Evolutionary conservation across 345 rosid species (phyloP).

Genomic region (Bruguiera gymnorhiza): DNA sequence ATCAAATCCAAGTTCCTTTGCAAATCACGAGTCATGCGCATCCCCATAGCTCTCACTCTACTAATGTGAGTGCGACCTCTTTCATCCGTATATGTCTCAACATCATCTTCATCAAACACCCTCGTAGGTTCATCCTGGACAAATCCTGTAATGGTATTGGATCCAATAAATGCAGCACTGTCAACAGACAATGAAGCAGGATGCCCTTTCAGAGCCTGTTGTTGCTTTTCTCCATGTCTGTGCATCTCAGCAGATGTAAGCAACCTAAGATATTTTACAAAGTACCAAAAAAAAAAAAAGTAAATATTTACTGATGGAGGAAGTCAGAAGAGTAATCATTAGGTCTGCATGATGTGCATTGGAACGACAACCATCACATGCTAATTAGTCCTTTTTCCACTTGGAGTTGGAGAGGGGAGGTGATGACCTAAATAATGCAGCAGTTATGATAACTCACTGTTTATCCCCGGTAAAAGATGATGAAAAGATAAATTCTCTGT

Average conservation of each 20-base stretch:
- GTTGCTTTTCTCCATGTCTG: conserved; percentile 39
- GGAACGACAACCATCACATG: not conserved
- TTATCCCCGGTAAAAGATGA: conserved; percentile 86
- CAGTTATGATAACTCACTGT: conserved; percentile 50
- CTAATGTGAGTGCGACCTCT: conserved; percentile 71
- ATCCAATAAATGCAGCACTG: conserved; percentile 32
- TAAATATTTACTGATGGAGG: conserved; percentile 3
- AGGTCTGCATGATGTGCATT: not conserved
- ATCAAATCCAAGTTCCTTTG: conserved; percentile 91
- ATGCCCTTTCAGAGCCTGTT: conserved; percentile 23
- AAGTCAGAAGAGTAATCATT: not conserved
- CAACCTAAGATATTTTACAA: conserved; percentile 42
- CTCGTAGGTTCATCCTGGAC: conserved; percentile 34
- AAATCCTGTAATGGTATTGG: conserved; percentile 36
- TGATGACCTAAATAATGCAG: too few species aligned
- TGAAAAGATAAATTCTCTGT: conserved; percentile 88
- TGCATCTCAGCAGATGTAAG: conserved; percentile 54
- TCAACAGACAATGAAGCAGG: conserved; percentile 31
- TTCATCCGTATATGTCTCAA: conserved; percentile 79
- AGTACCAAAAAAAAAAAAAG: not conserved
- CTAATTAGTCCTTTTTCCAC: too few species aligned
- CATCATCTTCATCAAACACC: conserved; percentile 38
- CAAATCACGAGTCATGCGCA: conserved; percentile 92
- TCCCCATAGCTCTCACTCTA: conserved; percentile 84
- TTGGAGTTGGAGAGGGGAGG: too few species aligned